A percentile compares a stretch with the other conserved stretches of the same genome.
phyloP scores from a whole-genome alignment of 176 grass and related monocot genomes.

The Avena insularis region DNA sequence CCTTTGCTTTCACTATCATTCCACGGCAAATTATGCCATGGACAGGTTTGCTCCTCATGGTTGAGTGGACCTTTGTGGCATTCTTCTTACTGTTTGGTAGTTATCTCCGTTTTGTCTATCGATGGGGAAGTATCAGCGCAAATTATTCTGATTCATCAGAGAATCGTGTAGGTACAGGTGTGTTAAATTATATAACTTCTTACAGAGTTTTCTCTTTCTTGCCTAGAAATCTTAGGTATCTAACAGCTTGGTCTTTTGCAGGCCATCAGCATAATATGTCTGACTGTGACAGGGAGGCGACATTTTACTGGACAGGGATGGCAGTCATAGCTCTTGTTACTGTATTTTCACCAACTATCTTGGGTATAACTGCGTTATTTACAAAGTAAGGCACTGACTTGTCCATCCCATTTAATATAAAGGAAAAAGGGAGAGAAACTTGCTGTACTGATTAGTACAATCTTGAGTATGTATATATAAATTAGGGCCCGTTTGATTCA shows the following conservation, averaged over 20 bases:
- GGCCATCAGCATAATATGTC: constrained; percentile 67
- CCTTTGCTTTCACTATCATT: constrained; percentile 70
- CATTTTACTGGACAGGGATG: constrained; percentile 77
- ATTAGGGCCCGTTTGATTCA: not conserved
- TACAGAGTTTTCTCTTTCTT: not conserved
- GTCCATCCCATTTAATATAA: not conserved
- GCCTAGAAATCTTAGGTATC: not conserved
- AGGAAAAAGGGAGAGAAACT: not conserved
- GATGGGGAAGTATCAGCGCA: constrained; percentile 67
- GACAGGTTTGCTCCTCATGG: constrained; percentile 85
- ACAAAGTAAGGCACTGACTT: constrained; percentile 63
- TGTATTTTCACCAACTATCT: constrained; percentile 63
- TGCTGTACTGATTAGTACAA: not conserved
- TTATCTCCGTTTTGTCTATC: constrained; percentile 69
- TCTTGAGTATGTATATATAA: constrained; percentile 8
- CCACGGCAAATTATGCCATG: constrained; percentile 82
- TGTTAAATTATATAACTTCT: constrained; percentile 43
- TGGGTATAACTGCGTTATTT: constrained; percentile 86
- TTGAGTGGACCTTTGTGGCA: constrained; percentile 72
- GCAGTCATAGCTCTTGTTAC: constrained; percentile 63
- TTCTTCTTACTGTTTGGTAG: constrained; percentile 80
- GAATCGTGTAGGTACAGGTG: constrained; percentile 69
- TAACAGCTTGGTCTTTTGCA: constrained; percentile 49
- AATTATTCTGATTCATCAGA: constrained; percentile 63
- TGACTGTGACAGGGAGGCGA: constrained; percentile 51